A percentile compares a stretch with the other conserved stretches of the same genome.
These are phyloP conservation scores for Colletotrichum lini DNA, from an alignment of 2,329 filamentous ascomycete species.

Conservation along the genomic window DNA sequence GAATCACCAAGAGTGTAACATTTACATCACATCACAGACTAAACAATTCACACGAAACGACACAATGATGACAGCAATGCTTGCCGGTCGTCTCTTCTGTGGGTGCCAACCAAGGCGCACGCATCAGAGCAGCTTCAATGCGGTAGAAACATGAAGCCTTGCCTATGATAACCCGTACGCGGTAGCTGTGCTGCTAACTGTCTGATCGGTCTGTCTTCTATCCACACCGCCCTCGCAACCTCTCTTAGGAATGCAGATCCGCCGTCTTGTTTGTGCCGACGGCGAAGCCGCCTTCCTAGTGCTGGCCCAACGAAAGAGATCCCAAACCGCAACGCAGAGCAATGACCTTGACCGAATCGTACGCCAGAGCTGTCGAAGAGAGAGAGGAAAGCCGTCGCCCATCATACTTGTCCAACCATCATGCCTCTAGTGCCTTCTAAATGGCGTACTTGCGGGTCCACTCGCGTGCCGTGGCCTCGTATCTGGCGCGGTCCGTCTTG, in stretches of 20 bases:
- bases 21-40: background rate
- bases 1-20: background rate
- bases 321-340: conserved; percentile 42
- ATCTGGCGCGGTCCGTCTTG: conserved; percentile 97
- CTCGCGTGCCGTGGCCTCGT: conserved; percentile 96
- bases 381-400: conserved; percentile 42
- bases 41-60: background rate
- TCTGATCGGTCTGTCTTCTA: conserved; percentile 53
- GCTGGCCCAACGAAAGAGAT: conserved; percentile 39
- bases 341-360: conserved; percentile 40
- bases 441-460: conserved; percentile 99
- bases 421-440: conserved; percentile 60
- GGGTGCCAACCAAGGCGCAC: conserved; percentile 29
- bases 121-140: conserved; percentile 51
- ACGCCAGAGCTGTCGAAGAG: conserved; percentile 41
- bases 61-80: background rate
- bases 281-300: conserved; percentile 19
- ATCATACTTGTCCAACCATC: conserved; percentile 36
- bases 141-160: conserved; percentile 54
- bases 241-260: conserved; percentile 34
- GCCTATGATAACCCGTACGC: conserved; percentile 54
- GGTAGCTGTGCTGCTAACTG: conserved; percentile 53
- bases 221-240: conserved; percentile 38
- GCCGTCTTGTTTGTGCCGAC: conserved; percentile 21
- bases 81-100: conserved; percentile 36